phyloP scores from a whole-genome alignment of 768 basidiomycete species.

The Russula sp. region DNA sequence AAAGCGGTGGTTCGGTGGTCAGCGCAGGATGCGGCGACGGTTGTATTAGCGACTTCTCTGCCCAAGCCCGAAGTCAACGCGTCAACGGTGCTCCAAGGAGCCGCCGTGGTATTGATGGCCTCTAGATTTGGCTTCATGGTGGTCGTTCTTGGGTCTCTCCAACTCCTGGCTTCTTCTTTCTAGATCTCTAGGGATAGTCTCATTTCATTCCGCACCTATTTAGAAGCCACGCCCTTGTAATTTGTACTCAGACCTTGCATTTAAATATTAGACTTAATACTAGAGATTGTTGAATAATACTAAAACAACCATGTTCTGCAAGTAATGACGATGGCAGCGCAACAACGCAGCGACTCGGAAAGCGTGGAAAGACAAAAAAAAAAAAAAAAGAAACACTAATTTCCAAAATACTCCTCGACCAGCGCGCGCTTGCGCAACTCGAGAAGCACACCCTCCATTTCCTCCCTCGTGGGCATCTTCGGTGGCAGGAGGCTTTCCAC shows the following conservation, averaged over 20 bases:
- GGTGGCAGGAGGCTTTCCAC: conserved; percentile 69
- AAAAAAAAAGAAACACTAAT: conserved; percentile 23
- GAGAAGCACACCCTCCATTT: conserved; percentile 75
- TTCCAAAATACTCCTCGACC: conserved; percentile 73
- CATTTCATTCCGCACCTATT: background rate
- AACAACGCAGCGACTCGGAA: background rate
- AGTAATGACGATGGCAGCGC: background rate
- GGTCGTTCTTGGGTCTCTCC: background rate
- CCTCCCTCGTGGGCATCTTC: conserved; percentile 63
- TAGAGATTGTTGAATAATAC: conserved; percentile 5
- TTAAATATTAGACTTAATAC: background rate
- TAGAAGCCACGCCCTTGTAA: background rate
- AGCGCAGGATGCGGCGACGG: background rate
- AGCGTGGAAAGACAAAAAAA: background rate
- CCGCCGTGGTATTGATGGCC: background rate
- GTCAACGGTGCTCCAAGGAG: background rate
- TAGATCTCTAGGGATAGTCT: background rate
- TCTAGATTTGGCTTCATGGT: conserved; percentile 11
- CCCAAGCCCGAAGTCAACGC: background rate
- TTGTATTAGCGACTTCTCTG: background rate
- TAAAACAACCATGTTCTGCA: background rate
- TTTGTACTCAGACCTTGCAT: background rate
- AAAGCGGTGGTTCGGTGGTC: background rate
- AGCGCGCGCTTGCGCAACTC: conserved; percentile 74
- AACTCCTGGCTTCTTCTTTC: conserved; percentile 1